Percentiles rank a stretch among this genome's conserved stretches.
These are phyloP conservation scores for Hamamelis virginiana DNA, from an alignment of 164 flowering plant species.

Conservation along the genomic window DNA sequence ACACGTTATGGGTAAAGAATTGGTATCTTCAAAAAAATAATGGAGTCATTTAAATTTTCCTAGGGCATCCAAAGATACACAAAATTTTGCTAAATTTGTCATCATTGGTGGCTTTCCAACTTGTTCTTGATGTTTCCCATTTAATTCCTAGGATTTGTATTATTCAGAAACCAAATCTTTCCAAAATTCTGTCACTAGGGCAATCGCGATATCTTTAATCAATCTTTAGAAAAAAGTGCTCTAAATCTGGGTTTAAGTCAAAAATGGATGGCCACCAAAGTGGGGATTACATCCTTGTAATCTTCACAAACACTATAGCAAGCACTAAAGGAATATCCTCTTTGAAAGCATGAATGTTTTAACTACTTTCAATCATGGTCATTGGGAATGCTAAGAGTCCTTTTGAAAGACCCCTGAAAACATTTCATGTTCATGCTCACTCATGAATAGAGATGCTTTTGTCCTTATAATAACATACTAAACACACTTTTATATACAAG, in stretches of 20 bases:
- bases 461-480: background rate
- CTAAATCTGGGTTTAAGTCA: background rate
- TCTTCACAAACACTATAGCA: background rate
- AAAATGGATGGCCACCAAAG: background rate
- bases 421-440: background rate
- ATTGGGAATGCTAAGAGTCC: background rate
- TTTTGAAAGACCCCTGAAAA: background rate
- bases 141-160: too few species aligned
- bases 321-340: background rate
- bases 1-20: too few species aligned
- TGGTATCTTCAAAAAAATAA: too few species aligned
- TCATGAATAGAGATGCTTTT: background rate
- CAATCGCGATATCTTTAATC: background rate
- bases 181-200: too few species aligned
- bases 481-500: background rate
- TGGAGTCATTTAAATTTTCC: too few species aligned
- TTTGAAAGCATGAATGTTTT: constrained; percentile 3
- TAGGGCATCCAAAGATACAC: too few species aligned
- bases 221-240: too few species aligned
- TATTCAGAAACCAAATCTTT: too few species aligned
- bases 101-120: too few species aligned
- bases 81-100: too few species aligned
- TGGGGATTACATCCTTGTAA: constrained; percentile 1
- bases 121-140: too few species aligned
- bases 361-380: constrained; percentile 8